Percentiles rank a stretch among this genome's conserved stretches.
Evolutionary conservation across 2,329 filamentous ascomycete genomes (phyloP).

Genomic region (Fusarium musae): DNA sequence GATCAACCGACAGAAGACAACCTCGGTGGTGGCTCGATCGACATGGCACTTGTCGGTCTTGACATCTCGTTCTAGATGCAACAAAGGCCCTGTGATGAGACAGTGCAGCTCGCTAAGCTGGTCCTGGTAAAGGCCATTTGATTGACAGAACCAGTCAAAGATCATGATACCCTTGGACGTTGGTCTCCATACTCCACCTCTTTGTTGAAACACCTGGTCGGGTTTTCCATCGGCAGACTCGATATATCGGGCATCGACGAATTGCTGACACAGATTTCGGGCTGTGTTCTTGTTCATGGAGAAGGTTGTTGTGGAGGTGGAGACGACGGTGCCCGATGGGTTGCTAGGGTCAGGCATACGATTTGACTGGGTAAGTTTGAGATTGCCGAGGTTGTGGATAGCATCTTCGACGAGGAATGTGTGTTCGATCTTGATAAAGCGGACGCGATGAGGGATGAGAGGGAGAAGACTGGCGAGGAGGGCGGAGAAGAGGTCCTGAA

Average conservation of each 20-base stretch:
- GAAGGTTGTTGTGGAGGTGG: constrained; percentile 96
- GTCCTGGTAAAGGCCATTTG: constrained; percentile 93
- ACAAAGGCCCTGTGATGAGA: constrained; percentile 83
- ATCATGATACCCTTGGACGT: constrained; percentile 97
- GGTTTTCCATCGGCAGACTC: constrained; percentile 91
- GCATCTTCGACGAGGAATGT: constrained; percentile 97
- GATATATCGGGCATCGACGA: constrained; percentile 92
- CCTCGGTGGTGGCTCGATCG: constrained; percentile 88
- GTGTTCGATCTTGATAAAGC: constrained; percentile 89
- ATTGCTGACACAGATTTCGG: constrained; percentile 90
- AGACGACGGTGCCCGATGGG: constrained; percentile 92
- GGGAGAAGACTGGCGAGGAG: constrained; percentile 91
- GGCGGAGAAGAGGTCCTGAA: constrained; percentile 96
- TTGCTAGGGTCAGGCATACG: constrained; percentile 99
- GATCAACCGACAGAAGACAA: constrained; percentile 91
- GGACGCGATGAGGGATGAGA: constrained; percentile 85
- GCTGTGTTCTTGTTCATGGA: constrained; percentile 99
- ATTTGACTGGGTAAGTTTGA: constrained; percentile 98
- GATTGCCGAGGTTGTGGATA: constrained; percentile 94
- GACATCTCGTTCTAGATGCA: constrained; percentile 86
- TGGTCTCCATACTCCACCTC: constrained; percentile 87
- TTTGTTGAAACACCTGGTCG: constrained; percentile 83
- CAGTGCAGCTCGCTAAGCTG: constrained; percentile 88
- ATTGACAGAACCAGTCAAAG: constrained; percentile 88
- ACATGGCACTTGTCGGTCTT: constrained; percentile 88